Conservation (phyloP, 805 yeast species). For the Cyberlindnera japonica region DNA sequence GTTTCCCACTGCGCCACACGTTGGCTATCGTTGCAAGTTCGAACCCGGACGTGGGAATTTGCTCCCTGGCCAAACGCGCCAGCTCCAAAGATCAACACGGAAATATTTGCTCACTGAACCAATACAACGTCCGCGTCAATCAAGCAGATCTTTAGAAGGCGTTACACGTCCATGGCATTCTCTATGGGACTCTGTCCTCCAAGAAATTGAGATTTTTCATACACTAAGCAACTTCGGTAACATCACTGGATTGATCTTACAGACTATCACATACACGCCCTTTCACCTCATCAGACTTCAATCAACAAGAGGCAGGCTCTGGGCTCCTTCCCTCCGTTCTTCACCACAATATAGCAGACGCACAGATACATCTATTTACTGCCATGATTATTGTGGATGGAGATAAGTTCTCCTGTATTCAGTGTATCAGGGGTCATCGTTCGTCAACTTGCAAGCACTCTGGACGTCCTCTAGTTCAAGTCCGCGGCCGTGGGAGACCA, state of each 20-base stretch:
- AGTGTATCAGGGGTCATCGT: conserved; percentile 82
- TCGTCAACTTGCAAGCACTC: conserved; percentile 76
- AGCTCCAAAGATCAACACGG: neutral
- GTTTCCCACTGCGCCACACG: neutral
- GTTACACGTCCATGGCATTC: neutral
- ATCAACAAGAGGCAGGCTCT: neutral
- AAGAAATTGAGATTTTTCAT: too few relatives aligned
- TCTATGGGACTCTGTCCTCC: neutral
- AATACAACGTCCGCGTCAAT: neutral
- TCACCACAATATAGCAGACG: neutral
- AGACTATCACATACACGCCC: neutral
- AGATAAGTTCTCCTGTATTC: conserved; percentile 68
- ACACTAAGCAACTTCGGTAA: neutral
- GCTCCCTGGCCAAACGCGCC: too few relatives aligned
- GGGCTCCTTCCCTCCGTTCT: neutral
- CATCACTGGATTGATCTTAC: neutral
- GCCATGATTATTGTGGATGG: conserved; percentile 68
- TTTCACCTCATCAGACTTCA: neutral
- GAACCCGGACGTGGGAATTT: conserved; percentile 2
- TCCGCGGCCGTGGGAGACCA: conserved; percentile 76
- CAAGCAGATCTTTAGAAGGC: neutral
- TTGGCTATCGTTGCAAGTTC: conserved; percentile 1
- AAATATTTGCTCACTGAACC: conserved; percentile 3
- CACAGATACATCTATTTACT: neutral
- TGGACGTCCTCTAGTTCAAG: conserved; percentile 67